These are phyloP conservation scores for Wickerhamiella cacticola DNA, from an alignment of 805 yeast species.

Conservation along the genomic window DNA sequence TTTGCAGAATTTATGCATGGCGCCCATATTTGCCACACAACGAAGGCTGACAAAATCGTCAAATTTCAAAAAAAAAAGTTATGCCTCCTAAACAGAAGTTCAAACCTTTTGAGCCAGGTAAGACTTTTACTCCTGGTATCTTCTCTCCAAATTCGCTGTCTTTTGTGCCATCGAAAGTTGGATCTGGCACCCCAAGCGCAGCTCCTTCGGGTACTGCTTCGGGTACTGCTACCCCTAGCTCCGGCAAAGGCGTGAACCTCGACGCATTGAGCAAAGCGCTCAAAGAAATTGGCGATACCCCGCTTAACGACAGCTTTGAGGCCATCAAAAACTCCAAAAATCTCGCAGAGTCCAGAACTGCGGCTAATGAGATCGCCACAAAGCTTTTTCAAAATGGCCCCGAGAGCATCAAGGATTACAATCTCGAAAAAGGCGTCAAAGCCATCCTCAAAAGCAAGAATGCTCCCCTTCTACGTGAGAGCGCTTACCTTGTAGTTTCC, in stretches of 20 bases:
- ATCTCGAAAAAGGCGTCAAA: slow-evolving; percentile 47
- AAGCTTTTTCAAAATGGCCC: slow-evolving; percentile 38
- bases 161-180: slow-evolving; percentile 1
- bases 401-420: slow-evolving; percentile 47
- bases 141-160: background rate
- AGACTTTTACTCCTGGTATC: slow-evolving; percentile 14
- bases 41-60: slow-evolving; percentile 1
- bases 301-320: slow-evolving; percentile 48
- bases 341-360: slow-evolving; percentile 43
- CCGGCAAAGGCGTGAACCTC: slow-evolving; percentile 50
- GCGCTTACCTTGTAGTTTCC: slow-evolving; percentile 51
- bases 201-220: slow-evolving; percentile 15
- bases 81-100: slow-evolving; percentile 23
- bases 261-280: slow-evolving; percentile 64
- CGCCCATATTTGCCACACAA: background rate
- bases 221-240: slow-evolving; percentile 31
- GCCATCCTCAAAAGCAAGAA: slow-evolving; percentile 64
- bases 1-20: background rate
- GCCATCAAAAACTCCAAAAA: slow-evolving; percentile 41
- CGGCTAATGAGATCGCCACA: slow-evolving; percentile 43
- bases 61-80: slow-evolving; percentile 7
- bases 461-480: slow-evolving; percentile 63
- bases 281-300: slow-evolving; percentile 50
- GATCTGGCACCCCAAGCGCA: slow-evolving; percentile 5
- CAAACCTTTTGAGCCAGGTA: slow-evolving; percentile 20